Base-by-base conservation (phyloP, 1,139 yeast species). In the Meyerozyma guilliermondii region DNA sequence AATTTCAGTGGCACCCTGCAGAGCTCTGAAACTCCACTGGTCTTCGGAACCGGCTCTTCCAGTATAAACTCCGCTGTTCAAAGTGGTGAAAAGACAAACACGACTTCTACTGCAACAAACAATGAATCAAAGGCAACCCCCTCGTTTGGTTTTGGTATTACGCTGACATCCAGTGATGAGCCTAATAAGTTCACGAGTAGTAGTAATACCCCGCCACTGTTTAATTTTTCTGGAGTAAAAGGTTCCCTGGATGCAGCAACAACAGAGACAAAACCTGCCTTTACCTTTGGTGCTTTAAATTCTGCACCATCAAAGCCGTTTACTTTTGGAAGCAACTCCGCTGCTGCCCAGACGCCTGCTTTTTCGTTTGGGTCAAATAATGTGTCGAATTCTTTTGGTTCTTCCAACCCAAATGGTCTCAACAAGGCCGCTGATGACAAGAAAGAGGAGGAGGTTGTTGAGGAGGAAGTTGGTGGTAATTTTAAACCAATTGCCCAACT, bases 401-500 rank as follows among this genome's bases (percentile, higher is more conserved):
- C 28, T n/a, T 10, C 28, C 28, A 26, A 26, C 13, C 4, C 28
- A 26, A 26, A 5, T 26, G 13, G 28, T 11, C 11, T n/a, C 17
- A 24, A 41, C 14, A 35, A 42, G 22, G 22, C 22, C 22, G 22
- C 22, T 2, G 47, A 49, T 14, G 16, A 29, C 33, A 24, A 23
- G 29, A 54, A 53, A 16, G 67, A 62, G 43, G 75, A 67, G 40
- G 70, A 64, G 43, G 76, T 67, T 45, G 64, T 67, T 7, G 66
- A 70, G 18, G 22, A 20, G 22, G 22, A 20, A 20, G 79, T 64
- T 5, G 62, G 67, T 16, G 68, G 74, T 14, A 65, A 72, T 43
- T 78, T 78, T 51, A 64, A 66, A 31, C 77, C 80, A 0, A 64
- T 74, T 24, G 77, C 73, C 4, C 65, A 70, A 40, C 60, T 80